A percentile compares a stretch with the other conserved stretches of the same genome.
phyloP scores from a whole-genome alignment of 768 basidiomycete species.

The Termitomyces sp. region DNA sequence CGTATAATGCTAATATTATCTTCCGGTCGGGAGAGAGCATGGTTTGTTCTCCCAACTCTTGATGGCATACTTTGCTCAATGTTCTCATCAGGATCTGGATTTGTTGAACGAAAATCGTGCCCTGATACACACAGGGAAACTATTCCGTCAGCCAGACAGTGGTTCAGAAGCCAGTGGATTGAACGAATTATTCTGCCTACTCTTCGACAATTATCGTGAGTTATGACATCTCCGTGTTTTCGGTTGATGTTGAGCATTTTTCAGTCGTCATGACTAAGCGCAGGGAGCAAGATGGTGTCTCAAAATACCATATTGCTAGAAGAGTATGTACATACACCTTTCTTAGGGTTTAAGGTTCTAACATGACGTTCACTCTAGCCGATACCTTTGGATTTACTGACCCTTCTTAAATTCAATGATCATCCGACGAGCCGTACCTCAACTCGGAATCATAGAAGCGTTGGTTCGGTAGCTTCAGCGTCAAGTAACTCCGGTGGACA shows the following conservation, averaged over 20 bases:
- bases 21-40: slow-evolving; percentile 77
- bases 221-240: slow-evolving; percentile 1
- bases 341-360: not conserved
- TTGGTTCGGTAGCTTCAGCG: slow-evolving; percentile 12
- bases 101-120: slow-evolving; percentile 81
- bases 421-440: slow-evolving; percentile 67
- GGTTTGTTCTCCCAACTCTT: slow-evolving; percentile 26
- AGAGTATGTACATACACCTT: slow-evolving; percentile 47
- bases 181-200: slow-evolving; percentile 81
- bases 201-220: slow-evolving; percentile 95
- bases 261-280: slow-evolving; percentile 84
- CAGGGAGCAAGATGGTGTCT: slow-evolving; percentile 68
- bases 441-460: slow-evolving; percentile 53
- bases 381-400: slow-evolving; percentile 86
- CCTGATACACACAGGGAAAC: slow-evolving; percentile 76
- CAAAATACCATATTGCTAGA: slow-evolving; percentile 75
- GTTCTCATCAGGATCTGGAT: slow-evolving; percentile 68
- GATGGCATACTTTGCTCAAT: not conserved
- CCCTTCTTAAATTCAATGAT: slow-evolving; percentile 79
- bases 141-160: slow-evolving; percentile 80
- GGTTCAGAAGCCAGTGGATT: slow-evolving; percentile 76
- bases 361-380: slow-evolving; percentile 45
- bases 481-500: slow-evolving; percentile 19
- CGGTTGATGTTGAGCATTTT: slow-evolving; percentile 9
- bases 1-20: slow-evolving; percentile 70